phyloP scores from a whole-genome alignment of 768 basidiomycete genomes.

The Tulasnella sp. region DNA sequence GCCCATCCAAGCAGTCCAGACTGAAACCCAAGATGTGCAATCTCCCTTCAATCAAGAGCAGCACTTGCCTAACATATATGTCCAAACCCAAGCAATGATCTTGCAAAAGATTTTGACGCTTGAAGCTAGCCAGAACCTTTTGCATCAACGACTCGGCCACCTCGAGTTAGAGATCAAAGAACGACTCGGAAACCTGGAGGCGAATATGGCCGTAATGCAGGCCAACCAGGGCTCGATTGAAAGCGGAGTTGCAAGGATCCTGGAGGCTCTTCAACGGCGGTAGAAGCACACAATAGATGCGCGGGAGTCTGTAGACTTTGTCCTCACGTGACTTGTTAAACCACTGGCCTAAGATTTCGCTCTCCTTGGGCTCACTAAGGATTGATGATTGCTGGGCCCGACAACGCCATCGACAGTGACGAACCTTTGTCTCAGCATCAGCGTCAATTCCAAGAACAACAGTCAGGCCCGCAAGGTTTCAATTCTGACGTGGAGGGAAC shows the following conservation, averaged over 20 bases:
- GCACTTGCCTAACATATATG: not conserved
- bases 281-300: not conserved
- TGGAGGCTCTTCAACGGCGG: not conserved
- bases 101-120: not conserved
- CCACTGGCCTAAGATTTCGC: too few relatives aligned
- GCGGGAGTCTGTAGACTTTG: too few relatives aligned
- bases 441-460: conserved; percentile 13
- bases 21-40: too few relatives aligned
- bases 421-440: not conserved
- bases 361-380: not conserved
- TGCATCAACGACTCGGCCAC: not conserved
- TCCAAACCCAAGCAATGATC: not conserved
- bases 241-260: not conserved
- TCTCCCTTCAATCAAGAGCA: too few relatives aligned
- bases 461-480: not conserved
- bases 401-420: conserved; percentile 5
- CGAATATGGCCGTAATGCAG: not conserved
- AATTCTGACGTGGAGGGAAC: not conserved
- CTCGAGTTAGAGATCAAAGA: not conserved
- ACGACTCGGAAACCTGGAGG: not conserved
- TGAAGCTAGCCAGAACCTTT: not conserved
- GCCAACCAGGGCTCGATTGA: not conserved
- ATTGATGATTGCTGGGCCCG: not conserved
- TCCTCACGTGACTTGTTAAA: too few relatives aligned
- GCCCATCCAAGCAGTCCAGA: too few relatives aligned